Base-by-base conservation (phyloP, 2,329 filamentous ascomycete species). In the Curvularia lunata region DNA sequence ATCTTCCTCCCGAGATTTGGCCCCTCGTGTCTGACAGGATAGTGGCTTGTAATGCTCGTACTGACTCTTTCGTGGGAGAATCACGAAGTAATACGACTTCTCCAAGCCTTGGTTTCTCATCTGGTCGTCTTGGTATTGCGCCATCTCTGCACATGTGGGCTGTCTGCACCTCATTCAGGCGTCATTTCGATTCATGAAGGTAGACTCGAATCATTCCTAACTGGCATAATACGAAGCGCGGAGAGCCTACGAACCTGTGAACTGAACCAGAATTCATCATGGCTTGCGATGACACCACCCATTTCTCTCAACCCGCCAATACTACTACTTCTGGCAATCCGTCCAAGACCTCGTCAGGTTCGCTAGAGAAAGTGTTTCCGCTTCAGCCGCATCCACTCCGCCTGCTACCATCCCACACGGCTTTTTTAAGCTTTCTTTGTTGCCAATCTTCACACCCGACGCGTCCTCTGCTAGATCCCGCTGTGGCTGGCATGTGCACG, bases 1-100 rank as follows among this genome's bases (percentile, higher is more conserved):
- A 38, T 5, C n/a, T 47, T 47, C 16, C 18, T 47, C 18, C 43
- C 27, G 43, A 47, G 43, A 47, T 32, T 47, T 21, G n/a, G 43
- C 30, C 47, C 34, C 30, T 23, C 37, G 13, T 38, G 34, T 32
- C 43, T 5, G n/a, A 16, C 16, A 32, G 27, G 16, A 9, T 32
- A 19, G 28, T 8, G 10, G 43, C 18, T n/a, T 9, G 28, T 19
- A 21, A n/a, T 8, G 27, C 28, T 37, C 34, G 34, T 25, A 30
- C 5, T 30, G 4, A 5, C 18, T n/a, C n/a, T n/a, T n/a, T n/a
- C n/a, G n/a, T n/a, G n/a, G n/a, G n/a, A n/a, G n/a, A n/a, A n/a
- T n/a, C n/a, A n/a, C n/a, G n/a, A n/a, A n/a, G n/a, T 18, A 37
- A 37, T 37, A 37, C 34, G 34, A 37, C 34, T 37, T 37, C 16